Conservation (phyloP, 192 early-diverging fungal species). For the Phycomyces nitens region DNA sequence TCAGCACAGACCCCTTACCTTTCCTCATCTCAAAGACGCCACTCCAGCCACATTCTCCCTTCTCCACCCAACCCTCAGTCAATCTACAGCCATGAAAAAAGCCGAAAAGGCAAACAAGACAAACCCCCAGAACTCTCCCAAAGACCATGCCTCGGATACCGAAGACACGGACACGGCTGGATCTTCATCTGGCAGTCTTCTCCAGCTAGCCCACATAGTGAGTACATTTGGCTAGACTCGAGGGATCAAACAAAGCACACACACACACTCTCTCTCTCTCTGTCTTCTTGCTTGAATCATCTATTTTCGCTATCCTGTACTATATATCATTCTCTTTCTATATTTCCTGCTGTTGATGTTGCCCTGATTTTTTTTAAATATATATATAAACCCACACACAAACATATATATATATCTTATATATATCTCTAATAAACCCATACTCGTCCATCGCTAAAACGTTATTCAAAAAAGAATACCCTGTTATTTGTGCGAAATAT, state of each 20-base stretch:
- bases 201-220: constrained; percentile 30
- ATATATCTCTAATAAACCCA: too few relatives aligned
- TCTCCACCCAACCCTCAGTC: constrained; percentile 11
- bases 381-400: too few relatives aligned
- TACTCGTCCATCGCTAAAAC: too few relatives aligned
- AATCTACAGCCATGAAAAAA: background rate
- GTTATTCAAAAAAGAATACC: too few relatives aligned
- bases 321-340: too few relatives aligned
- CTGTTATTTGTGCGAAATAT: too few relatives aligned
- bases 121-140: background rate
- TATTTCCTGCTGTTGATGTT: too few relatives aligned
- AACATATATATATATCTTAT: too few relatives aligned
- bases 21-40: background rate
- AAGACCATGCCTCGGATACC: background rate
- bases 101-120: background rate
- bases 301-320: too few relatives aligned
- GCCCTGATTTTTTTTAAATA: too few relatives aligned
- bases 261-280: too few relatives aligned
- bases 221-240: constrained; percentile 35
- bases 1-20: constrained; percentile 20
- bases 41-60: constrained; percentile 10
- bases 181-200: constrained; percentile 10
- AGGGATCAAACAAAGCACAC: background rate
- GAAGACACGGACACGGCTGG: constrained; percentile 18
- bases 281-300: too few relatives aligned